Evolutionary conservation across 2,329 filamentous ascomycete genomes (phyloP).

Genomic region (Arthrobotrys musiformis): DNA sequence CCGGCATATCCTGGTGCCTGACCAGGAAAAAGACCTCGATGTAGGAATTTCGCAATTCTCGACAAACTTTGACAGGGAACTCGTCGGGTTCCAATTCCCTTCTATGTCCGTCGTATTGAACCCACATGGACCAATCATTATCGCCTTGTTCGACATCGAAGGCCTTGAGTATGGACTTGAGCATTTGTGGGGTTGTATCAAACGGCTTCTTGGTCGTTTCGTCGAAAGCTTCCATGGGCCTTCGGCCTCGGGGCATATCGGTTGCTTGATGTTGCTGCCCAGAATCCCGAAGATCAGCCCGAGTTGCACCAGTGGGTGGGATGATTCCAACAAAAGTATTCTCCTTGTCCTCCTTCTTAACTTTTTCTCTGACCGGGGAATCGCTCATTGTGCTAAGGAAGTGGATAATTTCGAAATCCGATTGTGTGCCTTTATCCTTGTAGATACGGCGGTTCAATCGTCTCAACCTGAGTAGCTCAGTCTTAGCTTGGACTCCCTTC

Average conservation of each 20-base stretch:
- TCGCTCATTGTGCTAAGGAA: neutral
- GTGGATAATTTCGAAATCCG: neutral
- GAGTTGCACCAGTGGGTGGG: no score
- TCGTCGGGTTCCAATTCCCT: conserved; percentile 19
- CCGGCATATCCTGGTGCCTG: neutral
- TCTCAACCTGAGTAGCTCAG: neutral
- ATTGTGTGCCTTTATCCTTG: neutral
- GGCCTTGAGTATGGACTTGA: neutral
- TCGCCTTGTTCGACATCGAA: neutral
- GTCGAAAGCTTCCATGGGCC: neutral
- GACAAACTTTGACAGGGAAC: conserved; percentile 3
- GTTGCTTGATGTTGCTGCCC: no score
- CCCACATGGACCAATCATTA: conserved; percentile 11
- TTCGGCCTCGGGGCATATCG: neutral
- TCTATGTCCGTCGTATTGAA: neutral
- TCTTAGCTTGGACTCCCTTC: neutral
- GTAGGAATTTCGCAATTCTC: neutral
- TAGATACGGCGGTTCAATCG: neutral
- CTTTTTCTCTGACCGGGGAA: neutral
- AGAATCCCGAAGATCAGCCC: no score
- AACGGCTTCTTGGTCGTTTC: neutral
- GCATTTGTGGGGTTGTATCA: neutral
- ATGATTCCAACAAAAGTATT: neutral
- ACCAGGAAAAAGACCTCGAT: neutral
- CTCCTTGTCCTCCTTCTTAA: neutral